Evolutionary conservation across 192 early-diverging fungal species (phyloP), one percentile per base, ranked within the genome.

Genomic region (Backusella parvicylindrica): DNA sequence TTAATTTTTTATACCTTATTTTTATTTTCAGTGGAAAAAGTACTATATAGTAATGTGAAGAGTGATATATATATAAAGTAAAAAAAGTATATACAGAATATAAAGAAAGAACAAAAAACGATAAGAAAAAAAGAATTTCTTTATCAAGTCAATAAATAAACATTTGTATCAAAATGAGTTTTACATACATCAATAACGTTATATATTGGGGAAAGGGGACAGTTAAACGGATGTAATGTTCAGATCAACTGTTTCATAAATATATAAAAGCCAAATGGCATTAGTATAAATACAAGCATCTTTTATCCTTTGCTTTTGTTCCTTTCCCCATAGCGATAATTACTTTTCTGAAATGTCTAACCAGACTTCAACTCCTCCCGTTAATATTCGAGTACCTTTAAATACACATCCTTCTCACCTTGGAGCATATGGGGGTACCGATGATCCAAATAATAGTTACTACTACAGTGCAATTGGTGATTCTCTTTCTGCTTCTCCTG

Each of bases 341-440:
- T 47, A 47, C 43, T 60, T 60, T 28, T 60, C 26, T 60, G 28
- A 60, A 56, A 56, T 23, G 23, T 23, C n/a, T 23, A 56, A 28
- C 7, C 23, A n/a, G n/a, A 23, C 21, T 31, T 36, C 68, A 28
- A 18, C 68, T 70, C 40, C 41, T n/a, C 68, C 41, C 6, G 15
- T 70, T 47, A 28, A 41, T 28, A 70, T 49, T 47, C 6, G 41
- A 21, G 40, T 70, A 47, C 68, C 68, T n/a, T 38, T 70, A 31
- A 70, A 70, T 43, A 70, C 68, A 21, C 68, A 70, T 49, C 68
- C 68, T n/a, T 49, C 68, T 47, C 68, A 68, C 8, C n/a, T 68
- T 28, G 53, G 36, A 3, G 7, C 53, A 8, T 68, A 68, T 7
- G 66, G 66, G 21, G 66, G 33, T 3, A 36, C 21, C 3, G 11